A percentile compares a stretch with the other conserved stretches of the same genome.
Conservation (phyloP, 2,329 filamentous ascomycete species). For the Penicillium sp. region DNA sequence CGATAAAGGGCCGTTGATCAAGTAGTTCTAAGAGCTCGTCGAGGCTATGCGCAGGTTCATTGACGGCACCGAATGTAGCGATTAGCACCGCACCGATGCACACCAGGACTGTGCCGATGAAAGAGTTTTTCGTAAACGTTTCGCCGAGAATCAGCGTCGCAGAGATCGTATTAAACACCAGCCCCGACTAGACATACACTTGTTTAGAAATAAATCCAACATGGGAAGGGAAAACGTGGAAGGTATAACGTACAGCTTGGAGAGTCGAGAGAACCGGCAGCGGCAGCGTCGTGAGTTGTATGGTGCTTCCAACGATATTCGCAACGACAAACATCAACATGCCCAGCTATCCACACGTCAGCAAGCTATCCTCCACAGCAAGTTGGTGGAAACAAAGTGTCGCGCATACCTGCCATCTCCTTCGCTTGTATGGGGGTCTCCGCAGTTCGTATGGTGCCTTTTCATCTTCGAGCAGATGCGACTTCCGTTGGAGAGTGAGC, state of each 20-base stretch:
- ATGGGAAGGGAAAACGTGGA: background rate
- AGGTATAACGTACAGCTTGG: constrained; percentile 59
- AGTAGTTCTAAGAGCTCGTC: constrained; percentile 75
- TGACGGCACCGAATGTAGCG: constrained; percentile 88
- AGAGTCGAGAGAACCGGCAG: constrained; percentile 91
- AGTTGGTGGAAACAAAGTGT: background rate
- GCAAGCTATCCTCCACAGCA: constrained; percentile 1
- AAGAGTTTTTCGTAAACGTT: constrained; percentile 90
- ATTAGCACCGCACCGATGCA: constrained; percentile 86
- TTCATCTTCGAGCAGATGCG: constrained; percentile 95
- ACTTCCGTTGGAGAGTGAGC: constrained; percentile 94
- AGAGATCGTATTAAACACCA: constrained; percentile 98
- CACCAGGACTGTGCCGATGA: constrained; percentile 83
- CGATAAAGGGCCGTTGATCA: constrained; percentile 68
- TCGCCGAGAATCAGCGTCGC: constrained; percentile 88
- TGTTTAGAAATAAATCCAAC: constrained; percentile 1
- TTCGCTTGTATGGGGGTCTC: constrained; percentile 80
- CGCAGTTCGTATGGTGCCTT: constrained; percentile 74
- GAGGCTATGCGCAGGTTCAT: constrained; percentile 84
- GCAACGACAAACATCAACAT: constrained; percentile 97
- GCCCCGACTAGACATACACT: constrained; percentile 58
- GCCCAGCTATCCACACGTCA: constrained; percentile 53
- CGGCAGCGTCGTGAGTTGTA: constrained; percentile 94
- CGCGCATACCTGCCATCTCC: constrained; percentile 73
- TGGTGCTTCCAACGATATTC: constrained; percentile 89